Percentiles rank a stretch among this genome's conserved stretches.
Conservation (phyloP, 768 basidiomycete species). For the Cystobasidiopsis lactophilus region DNA sequence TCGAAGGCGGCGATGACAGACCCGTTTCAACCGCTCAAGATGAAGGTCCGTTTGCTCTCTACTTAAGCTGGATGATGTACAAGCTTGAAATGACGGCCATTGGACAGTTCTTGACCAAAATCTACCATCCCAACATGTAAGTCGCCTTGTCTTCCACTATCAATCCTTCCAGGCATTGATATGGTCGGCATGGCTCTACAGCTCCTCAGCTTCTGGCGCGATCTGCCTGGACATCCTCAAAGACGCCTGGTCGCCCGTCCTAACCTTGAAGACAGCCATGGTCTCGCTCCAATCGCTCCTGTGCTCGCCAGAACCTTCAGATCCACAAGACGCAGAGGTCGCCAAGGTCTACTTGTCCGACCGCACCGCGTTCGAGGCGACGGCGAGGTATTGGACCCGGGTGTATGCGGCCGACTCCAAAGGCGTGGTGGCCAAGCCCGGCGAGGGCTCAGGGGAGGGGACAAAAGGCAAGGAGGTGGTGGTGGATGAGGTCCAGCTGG, state of each 20-base stretch:
- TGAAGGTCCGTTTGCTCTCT: constrained; percentile 4
- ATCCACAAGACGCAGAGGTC: constrained; percentile 94
- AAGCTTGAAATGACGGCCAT: background rate
- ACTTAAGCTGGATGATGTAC: background rate
- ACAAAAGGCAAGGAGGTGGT: constrained; percentile 25
- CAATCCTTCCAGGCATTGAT: too few relatives aligned
- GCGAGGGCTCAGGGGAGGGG: constrained; percentile 20
- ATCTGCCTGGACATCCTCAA: constrained; percentile 48
- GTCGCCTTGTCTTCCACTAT: too few relatives aligned
- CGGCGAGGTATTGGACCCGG: constrained; percentile 82
- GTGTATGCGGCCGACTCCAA: constrained; percentile 47
- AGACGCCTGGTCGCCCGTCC: constrained; percentile 30
- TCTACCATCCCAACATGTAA: constrained; percentile 74
- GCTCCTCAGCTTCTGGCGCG: constrained; percentile 73
- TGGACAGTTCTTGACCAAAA: constrained; percentile 20
- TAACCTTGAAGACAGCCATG: constrained; percentile 78
- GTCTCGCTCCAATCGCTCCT: constrained; percentile 84
- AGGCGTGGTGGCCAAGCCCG: constrained; percentile 17
- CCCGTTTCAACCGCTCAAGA: constrained; percentile 7
- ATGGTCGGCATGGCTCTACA: too few relatives aligned
- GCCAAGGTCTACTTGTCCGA: constrained; percentile 90
- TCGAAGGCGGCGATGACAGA: constrained; percentile 5
- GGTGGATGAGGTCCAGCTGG: constrained; percentile 57
- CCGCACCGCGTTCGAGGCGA: constrained; percentile 66
- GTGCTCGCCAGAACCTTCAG: constrained; percentile 86